These are phyloP conservation scores for Neurospora sp. DNA, from an alignment of 495 filamentous ascomycete genomes.

Conservation along the genomic window DNA sequence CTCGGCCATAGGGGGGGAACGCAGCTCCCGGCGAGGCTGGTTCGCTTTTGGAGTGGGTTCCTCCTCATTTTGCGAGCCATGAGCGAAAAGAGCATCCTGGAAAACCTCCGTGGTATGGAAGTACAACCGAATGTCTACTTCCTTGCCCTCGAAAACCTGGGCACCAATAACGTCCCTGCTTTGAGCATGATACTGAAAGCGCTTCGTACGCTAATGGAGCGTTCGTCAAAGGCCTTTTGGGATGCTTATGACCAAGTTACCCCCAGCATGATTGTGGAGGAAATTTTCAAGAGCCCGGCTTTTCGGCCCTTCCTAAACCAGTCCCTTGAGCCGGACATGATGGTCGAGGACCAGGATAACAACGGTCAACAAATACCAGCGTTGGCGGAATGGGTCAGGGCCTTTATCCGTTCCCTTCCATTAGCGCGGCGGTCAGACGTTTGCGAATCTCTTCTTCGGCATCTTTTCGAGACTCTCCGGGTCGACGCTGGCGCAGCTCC, in stretches of 20 bases:
- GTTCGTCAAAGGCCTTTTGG: constrained; percentile 74
- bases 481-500: constrained; percentile 23
- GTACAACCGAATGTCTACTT: constrained; percentile 59
- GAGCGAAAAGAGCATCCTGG: constrained; percentile 63
- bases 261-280: constrained; percentile 61
- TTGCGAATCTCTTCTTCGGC: constrained; percentile 57
- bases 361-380: constrained; percentile 36
- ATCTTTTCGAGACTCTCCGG: constrained; percentile 60
- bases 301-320: constrained; percentile 50
- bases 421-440: constrained; percentile 58
- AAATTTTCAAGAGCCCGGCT: constrained; percentile 61
- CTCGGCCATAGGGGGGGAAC: constrained; percentile 4
- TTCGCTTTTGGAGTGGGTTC: constrained; percentile 67
- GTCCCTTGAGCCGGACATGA: constrained; percentile 44
- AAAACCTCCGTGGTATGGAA: constrained; percentile 68
- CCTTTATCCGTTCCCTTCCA: constrained; percentile 68
- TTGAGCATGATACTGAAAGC: constrained; percentile 54
- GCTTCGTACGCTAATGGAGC: constrained; percentile 56
- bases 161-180: constrained; percentile 44
- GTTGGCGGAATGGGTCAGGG: constrained; percentile 53
- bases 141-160: constrained; percentile 65
- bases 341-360: constrained; percentile 44
- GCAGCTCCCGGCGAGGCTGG: constrained; percentile 26
- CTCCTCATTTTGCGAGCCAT: constrained; percentile 57
- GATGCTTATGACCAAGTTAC: constrained; percentile 71